Evolutionary conservation across 2,329 filamentous ascomycete genomes (phyloP).

Genomic region (Basipetospora sp.): DNA sequence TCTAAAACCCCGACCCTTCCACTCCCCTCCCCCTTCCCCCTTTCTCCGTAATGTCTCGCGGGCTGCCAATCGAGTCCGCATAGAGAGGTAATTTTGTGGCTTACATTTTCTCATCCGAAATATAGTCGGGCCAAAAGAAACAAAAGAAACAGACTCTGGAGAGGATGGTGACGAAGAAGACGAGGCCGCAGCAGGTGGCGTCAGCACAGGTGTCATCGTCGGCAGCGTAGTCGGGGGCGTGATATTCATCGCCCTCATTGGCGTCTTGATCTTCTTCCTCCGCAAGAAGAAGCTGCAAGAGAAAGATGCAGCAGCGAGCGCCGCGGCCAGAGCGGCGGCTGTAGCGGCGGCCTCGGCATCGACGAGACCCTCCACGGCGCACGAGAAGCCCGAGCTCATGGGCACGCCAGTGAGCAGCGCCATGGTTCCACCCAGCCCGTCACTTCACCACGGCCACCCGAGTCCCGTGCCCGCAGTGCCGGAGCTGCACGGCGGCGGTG

Average conservation of each 20-base stretch:
- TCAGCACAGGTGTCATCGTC: constrained; percentile 21
- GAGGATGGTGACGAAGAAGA: constrained; percentile 8
- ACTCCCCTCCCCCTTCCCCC: constrained; percentile 6
- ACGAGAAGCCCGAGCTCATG: constrained; percentile 20
- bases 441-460: too few species aligned
- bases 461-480: too few species aligned
- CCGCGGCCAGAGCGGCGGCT: constrained; percentile 7
- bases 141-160: not conserved
- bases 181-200: constrained; percentile 12
- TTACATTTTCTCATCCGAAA: too few species aligned
- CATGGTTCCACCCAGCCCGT: constrained; percentile 16
- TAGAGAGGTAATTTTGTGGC: too few species aligned
- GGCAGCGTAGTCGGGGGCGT: constrained; percentile 17
- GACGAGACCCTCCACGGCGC: too few species aligned
- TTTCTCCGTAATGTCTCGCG: constrained; percentile 14
- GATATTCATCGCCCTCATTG: constrained; percentile 14
- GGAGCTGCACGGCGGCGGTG: too few species aligned
- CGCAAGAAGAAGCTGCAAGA: constrained; percentile 16
- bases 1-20: constrained; percentile 7
- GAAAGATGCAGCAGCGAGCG: constrained; percentile 7
- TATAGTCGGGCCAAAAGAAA: constrained; percentile 2
- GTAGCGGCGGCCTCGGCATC: too few species aligned
- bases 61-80: constrained; percentile 10
- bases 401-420: constrained; percentile 10
- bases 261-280: constrained; percentile 22